Conservation (phyloP, 306 rosid genomes). For the Sophora flavescens region DNA sequence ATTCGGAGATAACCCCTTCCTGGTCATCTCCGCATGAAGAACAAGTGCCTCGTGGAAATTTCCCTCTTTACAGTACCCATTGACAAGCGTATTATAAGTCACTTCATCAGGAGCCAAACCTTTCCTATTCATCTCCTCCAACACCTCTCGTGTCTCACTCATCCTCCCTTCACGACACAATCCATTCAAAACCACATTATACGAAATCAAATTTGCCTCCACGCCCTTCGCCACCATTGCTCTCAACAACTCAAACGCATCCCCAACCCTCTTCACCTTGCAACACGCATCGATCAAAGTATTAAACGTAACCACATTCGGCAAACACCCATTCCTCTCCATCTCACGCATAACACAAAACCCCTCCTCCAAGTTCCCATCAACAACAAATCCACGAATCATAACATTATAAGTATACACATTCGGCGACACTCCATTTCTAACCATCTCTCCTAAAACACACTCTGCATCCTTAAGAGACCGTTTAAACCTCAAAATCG, state of each 20-base stretch:
- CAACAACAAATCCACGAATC: constrained; percentile 70
- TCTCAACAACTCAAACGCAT: constrained; percentile 63
- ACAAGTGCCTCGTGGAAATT: constrained; percentile 84
- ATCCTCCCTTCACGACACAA: constrained; percentile 73
- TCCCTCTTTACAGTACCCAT: constrained; percentile 81
- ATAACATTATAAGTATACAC: constrained; percentile 78
- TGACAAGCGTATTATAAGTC: constrained; percentile 80
- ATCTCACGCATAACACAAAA: constrained; percentile 60
- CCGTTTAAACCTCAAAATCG: constrained; percentile 52
- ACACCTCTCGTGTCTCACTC: constrained; percentile 58
- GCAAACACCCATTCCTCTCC: constrained; percentile 77
- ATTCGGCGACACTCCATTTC: constrained; percentile 72
- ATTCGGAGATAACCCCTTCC: constrained; percentile 77
- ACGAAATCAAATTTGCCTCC: constrained; percentile 80
- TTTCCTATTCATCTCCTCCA: constrained; percentile 67
- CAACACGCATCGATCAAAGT: constrained; percentile 74
- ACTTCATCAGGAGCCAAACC: constrained; percentile 76
- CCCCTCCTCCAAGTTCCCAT: constrained; percentile 64
- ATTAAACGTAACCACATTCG: constrained; percentile 78
- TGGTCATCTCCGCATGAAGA: constrained; percentile 75
- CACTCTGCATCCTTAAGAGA: constrained; percentile 55
- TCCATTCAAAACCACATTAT: constrained; percentile 80
- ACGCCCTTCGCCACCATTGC: constrained; percentile 63
- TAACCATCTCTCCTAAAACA: constrained; percentile 66
- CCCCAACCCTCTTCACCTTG: constrained; percentile 59